Base-by-base conservation (phyloP, 73 alveolate genomes). In the Effrenium voratum region DNA sequence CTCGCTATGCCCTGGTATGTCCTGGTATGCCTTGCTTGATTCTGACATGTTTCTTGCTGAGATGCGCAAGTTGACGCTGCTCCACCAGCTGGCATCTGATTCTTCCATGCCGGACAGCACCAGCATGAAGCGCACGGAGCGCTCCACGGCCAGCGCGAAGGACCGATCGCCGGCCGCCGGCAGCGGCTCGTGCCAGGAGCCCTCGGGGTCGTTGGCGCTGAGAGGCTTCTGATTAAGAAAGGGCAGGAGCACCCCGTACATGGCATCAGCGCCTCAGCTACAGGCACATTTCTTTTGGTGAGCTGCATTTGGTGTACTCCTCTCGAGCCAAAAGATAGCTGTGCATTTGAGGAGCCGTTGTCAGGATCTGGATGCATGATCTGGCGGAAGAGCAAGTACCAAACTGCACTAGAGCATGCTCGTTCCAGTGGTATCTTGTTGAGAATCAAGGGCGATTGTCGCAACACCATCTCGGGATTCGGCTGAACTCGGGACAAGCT, bases 111-210 rank as follows among this genome's bases (percentile, higher is more conserved):
- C 95, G 8, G 63, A 28, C 63, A 87, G 49, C 41, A 87, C 95
- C 95, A 87, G 41, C n/a, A 84, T 84, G 57, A 87, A 87, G 28
- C 95, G 95, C 52, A 87, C 95, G 41, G 49, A 30, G 50, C 95
- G 84, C 68, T 87, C 95, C 84, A 87, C 85, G 66, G 68, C 36
- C 13, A 87, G 24, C 52, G 85, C 83, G 16, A 40, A 41, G 45
- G 95, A 87, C 6, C 95, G 95, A 40, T 87, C 95, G 41, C 95
- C 95, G 44, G 95, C 85, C 38, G 63, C 57, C 15, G 95, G 95
- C 70, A 87, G 40, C 30, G 59, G 95, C 50, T 87, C 95, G n/a
- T 50, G 55, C 95, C 95, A 87, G 30, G 81, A 59, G 5, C 38
- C n/a, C 32, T n/a, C 63, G 28, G 66, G 28, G 5, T 79, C 46